phyloP scores from a whole-genome alignment of 495 filamentous ascomycete species.

The Sabuloglossum arenarium region DNA sequence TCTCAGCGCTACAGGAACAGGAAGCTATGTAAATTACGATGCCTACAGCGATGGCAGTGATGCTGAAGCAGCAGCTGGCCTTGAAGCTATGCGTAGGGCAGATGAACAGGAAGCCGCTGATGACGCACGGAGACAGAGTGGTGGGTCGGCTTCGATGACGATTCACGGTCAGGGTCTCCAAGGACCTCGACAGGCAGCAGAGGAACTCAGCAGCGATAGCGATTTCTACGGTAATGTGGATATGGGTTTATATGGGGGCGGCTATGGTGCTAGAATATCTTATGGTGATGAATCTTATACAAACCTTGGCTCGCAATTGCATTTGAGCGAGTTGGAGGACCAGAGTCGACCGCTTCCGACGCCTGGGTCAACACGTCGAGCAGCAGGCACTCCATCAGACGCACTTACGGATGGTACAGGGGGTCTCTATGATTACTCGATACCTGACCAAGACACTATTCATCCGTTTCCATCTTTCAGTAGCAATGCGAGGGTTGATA shows the following conservation, averaged over 20 bases:
- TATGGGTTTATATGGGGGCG: constrained; percentile 50
- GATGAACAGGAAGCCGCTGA: constrained; percentile 56
- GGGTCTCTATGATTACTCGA: constrained; percentile 17
- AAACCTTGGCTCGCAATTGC: neutral
- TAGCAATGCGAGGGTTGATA: constrained; percentile 35
- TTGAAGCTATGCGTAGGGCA: constrained; percentile 63
- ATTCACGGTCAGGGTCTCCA: constrained; percentile 10
- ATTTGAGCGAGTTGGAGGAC: neutral
- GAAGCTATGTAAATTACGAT: constrained; percentile 28
- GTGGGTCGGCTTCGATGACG: constrained; percentile 20
- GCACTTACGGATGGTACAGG: constrained; percentile 6
- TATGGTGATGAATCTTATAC: constrained; percentile 39
- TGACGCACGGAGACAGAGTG: constrained; percentile 34
- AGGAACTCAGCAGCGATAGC: constrained; percentile 36
- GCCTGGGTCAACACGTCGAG: constrained; percentile 22
- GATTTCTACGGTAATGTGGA: constrained; percentile 57
- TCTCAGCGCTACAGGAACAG: constrained; percentile 23
- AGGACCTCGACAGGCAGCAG: constrained; percentile 21
- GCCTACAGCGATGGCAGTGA: constrained; percentile 62
- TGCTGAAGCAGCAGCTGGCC: constrained; percentile 69
- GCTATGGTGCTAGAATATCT: constrained; percentile 46
- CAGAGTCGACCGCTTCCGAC: constrained; percentile 1
- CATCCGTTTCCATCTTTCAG: constrained; percentile 39
- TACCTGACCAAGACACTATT: constrained; percentile 28
- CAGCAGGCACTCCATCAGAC: constrained; percentile 8